Conservation (phyloP, 1,139 yeast genomes). For the Yarrowia galli region DNA sequence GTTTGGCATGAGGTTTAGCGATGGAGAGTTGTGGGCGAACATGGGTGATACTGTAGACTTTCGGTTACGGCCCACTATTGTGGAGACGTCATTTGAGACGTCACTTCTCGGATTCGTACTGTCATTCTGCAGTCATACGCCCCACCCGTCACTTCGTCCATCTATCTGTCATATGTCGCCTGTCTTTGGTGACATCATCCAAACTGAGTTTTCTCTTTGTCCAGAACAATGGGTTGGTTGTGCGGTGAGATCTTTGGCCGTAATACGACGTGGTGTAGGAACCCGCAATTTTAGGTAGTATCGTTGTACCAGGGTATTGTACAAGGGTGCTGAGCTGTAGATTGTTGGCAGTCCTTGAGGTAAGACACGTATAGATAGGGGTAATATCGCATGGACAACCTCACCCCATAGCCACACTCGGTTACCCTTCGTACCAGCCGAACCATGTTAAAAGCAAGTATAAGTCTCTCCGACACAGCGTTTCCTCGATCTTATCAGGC, state of each 20-base stretch:
- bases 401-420: not conserved
- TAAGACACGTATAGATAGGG: too few species aligned
- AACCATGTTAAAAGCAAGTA: constrained; percentile 8
- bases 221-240: constrained; percentile 22
- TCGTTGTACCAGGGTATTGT: not conserved
- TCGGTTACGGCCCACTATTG: not conserved
- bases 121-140: not conserved
- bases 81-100: not conserved
- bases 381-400: too few species aligned
- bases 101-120: too few species aligned
- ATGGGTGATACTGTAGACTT: not conserved
- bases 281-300: not conserved
- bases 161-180: not conserved
- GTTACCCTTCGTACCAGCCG: not conserved
- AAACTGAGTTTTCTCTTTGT: not conserved
- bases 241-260: constrained; percentile 1
- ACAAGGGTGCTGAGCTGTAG: not conserved
- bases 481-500: constrained; percentile 16
- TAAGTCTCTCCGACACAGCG: not conserved
- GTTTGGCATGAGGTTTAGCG: not conserved
- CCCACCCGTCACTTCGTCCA: not conserved
- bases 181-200: constrained; percentile 3
- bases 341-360: not conserved
- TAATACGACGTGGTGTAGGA: constrained; percentile 13
- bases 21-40: not conserved